These are phyloP conservation scores for Russula earlei DNA, from an alignment of 768 basidiomycete genomes.

Conservation along the genomic window DNA sequence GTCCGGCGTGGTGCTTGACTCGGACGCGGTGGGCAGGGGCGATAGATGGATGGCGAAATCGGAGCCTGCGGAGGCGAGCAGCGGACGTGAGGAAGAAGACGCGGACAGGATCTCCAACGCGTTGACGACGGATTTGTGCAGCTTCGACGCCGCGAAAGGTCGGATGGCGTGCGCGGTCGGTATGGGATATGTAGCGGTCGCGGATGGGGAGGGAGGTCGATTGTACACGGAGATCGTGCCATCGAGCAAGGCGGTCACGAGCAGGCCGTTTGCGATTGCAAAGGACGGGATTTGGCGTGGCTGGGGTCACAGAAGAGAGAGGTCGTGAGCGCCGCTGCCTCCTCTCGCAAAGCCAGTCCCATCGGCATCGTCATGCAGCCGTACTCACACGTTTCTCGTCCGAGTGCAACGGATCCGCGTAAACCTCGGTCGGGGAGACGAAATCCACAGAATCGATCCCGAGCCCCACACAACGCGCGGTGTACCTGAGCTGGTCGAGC, in stretches of 20 bases:
- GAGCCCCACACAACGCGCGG: conserved; percentile 8
- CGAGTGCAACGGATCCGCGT: conserved; percentile 17
- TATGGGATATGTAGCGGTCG: neutral
- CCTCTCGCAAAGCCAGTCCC: neutral
- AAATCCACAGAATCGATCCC: conserved; percentile 15
- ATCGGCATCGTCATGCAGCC: neutral
- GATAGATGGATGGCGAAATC: conserved; percentile 18
- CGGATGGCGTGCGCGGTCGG: neutral
- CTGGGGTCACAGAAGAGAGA: neutral
- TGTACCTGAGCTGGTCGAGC: conserved; percentile 10
- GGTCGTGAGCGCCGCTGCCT: neutral
- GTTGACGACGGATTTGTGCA: conserved; percentile 17
- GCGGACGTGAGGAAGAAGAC: neutral
- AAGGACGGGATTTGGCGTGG: conserved; percentile 19
- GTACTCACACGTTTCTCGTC: conserved; percentile 17
- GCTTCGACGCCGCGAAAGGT: conserved; percentile 3
- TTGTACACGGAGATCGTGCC: conserved; percentile 17
- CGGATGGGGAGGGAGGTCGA: neutral
- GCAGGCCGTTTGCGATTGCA: conserved; percentile 6
- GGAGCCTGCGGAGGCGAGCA: conserved; percentile 17
- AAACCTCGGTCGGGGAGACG: conserved; percentile 11
- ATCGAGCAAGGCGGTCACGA: conserved; percentile 17
- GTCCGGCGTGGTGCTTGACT: neutral
- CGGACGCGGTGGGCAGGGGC: neutral
- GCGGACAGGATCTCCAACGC: conserved; percentile 14